Conservation (phyloP, 2,329 filamentous ascomycete species). For the Trichoderma endophyticum region DNA sequence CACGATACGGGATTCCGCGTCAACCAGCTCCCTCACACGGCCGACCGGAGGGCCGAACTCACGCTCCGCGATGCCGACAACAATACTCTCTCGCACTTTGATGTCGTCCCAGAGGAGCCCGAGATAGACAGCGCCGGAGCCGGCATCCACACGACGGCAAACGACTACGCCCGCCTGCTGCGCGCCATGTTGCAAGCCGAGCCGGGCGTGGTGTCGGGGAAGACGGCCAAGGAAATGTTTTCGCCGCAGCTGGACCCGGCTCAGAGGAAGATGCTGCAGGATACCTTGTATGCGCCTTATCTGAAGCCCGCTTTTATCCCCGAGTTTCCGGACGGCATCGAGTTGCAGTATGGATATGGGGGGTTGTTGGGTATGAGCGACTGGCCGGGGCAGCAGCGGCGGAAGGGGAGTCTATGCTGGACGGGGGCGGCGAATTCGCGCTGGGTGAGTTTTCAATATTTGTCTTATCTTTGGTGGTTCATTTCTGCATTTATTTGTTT, state of each 20-base stretch:
- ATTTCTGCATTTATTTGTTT: neutral
- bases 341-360: slow-evolving; percentile 38
- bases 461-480: neutral
- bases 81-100: neutral
- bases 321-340: slow-evolving; percentile 34
- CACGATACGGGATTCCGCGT: slow-evolving; percentile 38
- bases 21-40: slow-evolving; percentile 24
- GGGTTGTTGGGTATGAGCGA: slow-evolving; percentile 41
- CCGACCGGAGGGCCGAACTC: slow-evolving; percentile 25
- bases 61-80: slow-evolving; percentile 24
- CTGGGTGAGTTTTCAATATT: slow-evolving; percentile 42
- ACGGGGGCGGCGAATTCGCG: slow-evolving; percentile 40
- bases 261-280: slow-evolving; percentile 25
- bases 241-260: slow-evolving; percentile 39
- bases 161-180: slow-evolving; percentile 39
- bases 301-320: slow-evolving; percentile 32
- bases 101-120: slow-evolving; percentile 28
- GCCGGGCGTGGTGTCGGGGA: slow-evolving; percentile 29
- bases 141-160: slow-evolving; percentile 41
- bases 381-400: slow-evolving; percentile 40
- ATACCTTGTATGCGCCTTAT: slow-evolving; percentile 21
- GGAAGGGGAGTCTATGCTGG: slow-evolving; percentile 44
- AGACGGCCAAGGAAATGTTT: slow-evolving; percentile 37
- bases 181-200: slow-evolving; percentile 31
- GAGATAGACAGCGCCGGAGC: slow-evolving; percentile 42